Percentiles rank a stretch among this genome's conserved stretches.
phyloP scores from a whole-genome alignment of 78 protist genomes.

The slime mould (Dictyostelium discoideum) region dicty_2.7 NC_007090.3:3643001-3643500 shows the following conservation, averaged over 20 bases:
- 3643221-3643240: slow-evolving; percentile 22
- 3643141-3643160: slow-evolving; percentile 17
- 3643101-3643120: slow-evolving; percentile 29
- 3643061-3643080: slow-evolving; percentile 12
- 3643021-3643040: slow-evolving; percentile 9
- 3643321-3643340: background rate
- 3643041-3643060: background rate
- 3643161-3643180: background rate
- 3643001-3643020: slow-evolving; percentile 7
- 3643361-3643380: background rate
- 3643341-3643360: too few relatives aligned
- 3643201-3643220: background rate
- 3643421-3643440: slow-evolving; percentile 33
- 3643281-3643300: background rate
- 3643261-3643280: background rate
- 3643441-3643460: slow-evolving; percentile 27
- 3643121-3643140: slow-evolving; percentile 10
- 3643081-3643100: slow-evolving; percentile 29
- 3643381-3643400: background rate
- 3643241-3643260: slow-evolving; percentile 27
- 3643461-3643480: slow-evolving; percentile 32
- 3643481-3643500: background rate
- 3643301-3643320: background rate
- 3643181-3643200: background rate
- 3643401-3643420: background rate